These are phyloP conservation scores for Termitomyces heimii DNA, from an alignment of 768 basidiomycete species.

Conservation along the genomic window DNA sequence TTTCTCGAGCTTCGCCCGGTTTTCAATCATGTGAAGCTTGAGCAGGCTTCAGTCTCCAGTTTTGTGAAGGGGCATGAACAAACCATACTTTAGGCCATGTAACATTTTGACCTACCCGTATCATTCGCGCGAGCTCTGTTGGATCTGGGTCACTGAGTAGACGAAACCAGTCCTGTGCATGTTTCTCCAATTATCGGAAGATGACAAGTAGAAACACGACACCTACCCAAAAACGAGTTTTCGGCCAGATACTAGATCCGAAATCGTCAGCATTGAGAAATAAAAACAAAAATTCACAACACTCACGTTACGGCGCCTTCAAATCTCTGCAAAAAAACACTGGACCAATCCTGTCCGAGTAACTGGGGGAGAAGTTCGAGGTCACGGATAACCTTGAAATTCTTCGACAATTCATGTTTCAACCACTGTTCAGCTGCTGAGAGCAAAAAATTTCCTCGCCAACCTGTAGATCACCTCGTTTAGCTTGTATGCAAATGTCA, in stretches of 20 bases:
- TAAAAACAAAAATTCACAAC: conserved; percentile 21
- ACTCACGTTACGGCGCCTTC: conserved; percentile 83
- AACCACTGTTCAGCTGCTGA: conserved; percentile 93
- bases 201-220: background rate
- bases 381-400: conserved; percentile 97
- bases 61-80: background rate
- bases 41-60: background rate
- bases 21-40: conserved; percentile 91
- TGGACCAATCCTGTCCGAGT: conserved; percentile 92
- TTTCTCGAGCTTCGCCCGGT: conserved; percentile 79
- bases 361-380: conserved; percentile 92
- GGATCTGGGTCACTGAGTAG: conserved; percentile 83
- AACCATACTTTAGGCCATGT: conserved; percentile 91
- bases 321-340: conserved; percentile 92
- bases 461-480: conserved; percentile 41
- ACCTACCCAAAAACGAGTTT: conserved; percentile 67
- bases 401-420: conserved; percentile 94
- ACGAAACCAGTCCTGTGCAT: conserved; percentile 71
- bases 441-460: conserved; percentile 92
- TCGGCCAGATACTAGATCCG: conserved; percentile 68
- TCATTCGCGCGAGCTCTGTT: conserved; percentile 78
- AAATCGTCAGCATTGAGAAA: conserved; percentile 2
- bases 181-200: conserved; percentile 1
- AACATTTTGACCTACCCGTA: conserved; percentile 79
- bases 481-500: background rate